A percentile compares a stretch with the other conserved stretches of the same genome.
These are phyloP conservation scores for Vaccinium vitisidaea DNA, from an alignment of 148 eudicot genomes.

Conservation along the genomic window DNA sequence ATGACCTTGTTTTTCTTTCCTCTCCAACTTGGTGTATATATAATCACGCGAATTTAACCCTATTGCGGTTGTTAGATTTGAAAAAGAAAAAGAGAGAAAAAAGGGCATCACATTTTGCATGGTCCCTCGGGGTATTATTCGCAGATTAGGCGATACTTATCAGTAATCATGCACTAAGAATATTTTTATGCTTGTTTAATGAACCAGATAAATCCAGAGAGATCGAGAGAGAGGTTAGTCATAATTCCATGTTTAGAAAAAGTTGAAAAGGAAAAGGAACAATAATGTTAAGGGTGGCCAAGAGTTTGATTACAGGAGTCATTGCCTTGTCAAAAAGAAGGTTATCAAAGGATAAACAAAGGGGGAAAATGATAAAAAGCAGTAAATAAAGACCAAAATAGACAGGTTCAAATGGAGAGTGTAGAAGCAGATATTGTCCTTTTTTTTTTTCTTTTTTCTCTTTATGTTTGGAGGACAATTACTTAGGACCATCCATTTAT, in stretches of 20 bases:
- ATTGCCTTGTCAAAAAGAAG: constrained; percentile 8
- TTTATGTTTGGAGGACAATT: not conserved
- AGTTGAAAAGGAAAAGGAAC: not conserved
- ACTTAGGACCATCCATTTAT: constrained; percentile 10
- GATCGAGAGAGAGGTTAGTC: not conserved
- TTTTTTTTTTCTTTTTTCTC: not conserved
- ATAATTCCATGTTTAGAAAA: not conserved
- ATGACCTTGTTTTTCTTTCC: not conserved
- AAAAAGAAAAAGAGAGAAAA: not conserved
- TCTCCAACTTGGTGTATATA: constrained; percentile 7
- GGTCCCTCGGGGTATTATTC: constrained; percentile 20
- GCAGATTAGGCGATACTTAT: not conserved
- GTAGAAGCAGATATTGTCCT: not conserved
- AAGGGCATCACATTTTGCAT: constrained; percentile 13
- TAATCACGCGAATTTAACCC: not conserved
- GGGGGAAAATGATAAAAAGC: too few relatives aligned
- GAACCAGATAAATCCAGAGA: not conserved
- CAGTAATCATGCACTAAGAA: constrained; percentile 3
- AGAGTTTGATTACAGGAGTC: not conserved
- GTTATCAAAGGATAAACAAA: not conserved
- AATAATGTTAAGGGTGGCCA: not conserved
- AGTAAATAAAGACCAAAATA: not conserved
- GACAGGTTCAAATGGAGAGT: not conserved
- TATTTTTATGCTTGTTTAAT: not conserved
- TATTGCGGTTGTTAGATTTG: not conserved